Percentiles rank a stretch among this genome's conserved stretches.
Conservation (phyloP, 352 stramenopile genomes). For the Globisporangium cylindrosporum region DNA sequence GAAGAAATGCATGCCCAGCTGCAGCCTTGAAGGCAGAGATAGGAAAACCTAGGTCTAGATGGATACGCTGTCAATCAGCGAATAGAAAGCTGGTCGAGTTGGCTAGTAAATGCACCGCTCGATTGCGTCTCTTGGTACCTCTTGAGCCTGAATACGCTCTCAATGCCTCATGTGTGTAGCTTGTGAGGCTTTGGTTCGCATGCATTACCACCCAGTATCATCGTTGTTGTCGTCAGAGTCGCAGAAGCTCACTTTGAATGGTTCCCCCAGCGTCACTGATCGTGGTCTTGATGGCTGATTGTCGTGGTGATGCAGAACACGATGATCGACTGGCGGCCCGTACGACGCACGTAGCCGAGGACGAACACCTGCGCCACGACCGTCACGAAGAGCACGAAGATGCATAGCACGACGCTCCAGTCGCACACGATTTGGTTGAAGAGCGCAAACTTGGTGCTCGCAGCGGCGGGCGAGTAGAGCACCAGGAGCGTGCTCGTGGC, state of each 20-base stretch:
- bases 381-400: conserved; percentile 43
- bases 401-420: conserved; percentile 35
- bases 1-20: conserved; percentile 7
- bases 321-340: conserved; percentile 48
- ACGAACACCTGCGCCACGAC: conserved; percentile 45
- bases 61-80: background rate
- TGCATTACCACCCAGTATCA: background rate
- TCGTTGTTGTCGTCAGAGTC: background rate
- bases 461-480: conserved; percentile 43
- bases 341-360: conserved; percentile 43
- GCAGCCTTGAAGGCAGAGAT: background rate
- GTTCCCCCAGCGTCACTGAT: conserved; percentile 37
- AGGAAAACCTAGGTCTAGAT: background rate
- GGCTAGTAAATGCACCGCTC: background rate
- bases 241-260: conserved; percentile 32
- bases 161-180: background rate
- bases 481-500: conserved; percentile 47
- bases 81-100: background rate
- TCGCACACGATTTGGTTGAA: conserved; percentile 49
- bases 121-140: background rate
- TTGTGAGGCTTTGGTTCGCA: background rate
- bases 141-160: background rate
- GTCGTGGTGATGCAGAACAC: conserved; percentile 43
- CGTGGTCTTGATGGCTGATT: conserved; percentile 38
- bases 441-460: conserved; percentile 44